Percentiles rank a stretch among this genome's conserved stretches.
These are phyloP conservation scores for Aurantiochytrium sp. DNA, from an alignment of 108 stramenopile genomes.

Conservation along the genomic window DNA sequence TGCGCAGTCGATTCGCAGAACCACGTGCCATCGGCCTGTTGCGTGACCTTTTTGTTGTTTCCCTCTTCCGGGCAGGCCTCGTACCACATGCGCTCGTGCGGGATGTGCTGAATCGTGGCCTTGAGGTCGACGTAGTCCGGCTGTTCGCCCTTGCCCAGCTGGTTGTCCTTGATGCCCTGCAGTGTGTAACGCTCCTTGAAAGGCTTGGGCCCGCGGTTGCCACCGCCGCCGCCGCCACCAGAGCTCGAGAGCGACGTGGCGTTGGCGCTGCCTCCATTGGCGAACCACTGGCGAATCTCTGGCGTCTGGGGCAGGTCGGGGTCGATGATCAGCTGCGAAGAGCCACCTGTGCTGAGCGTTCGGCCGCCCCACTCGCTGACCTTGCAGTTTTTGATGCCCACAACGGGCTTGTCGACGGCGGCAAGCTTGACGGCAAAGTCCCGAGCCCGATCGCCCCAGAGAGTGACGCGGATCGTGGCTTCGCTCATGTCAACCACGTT, in stretches of 20 bases:
- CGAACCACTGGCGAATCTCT: slow-evolving; percentile 31
- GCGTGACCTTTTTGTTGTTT: slow-evolving; percentile 21
- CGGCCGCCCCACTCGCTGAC: slow-evolving; percentile 48
- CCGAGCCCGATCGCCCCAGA: slow-evolving; percentile 45
- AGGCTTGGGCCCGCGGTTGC: not conserved
- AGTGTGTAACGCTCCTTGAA: slow-evolving; percentile 30
- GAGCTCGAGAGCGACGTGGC: slow-evolving; percentile 31
- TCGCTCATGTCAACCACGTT: slow-evolving; percentile 40
- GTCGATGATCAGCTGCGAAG: slow-evolving; percentile 22
- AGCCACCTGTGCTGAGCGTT: slow-evolving; percentile 31
- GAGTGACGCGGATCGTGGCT: slow-evolving; percentile 40
- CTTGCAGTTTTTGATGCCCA: slow-evolving; percentile 46
- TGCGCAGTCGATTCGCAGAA: not conserved
- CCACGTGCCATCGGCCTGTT: not conserved
- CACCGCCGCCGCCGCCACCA: slow-evolving; percentile 23
- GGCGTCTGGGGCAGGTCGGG: slow-evolving; percentile 36
- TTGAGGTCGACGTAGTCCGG: slow-evolving; percentile 44
- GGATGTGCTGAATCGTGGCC: slow-evolving; percentile 32
- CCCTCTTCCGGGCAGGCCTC: slow-evolving; percentile 38
- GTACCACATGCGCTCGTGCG: slow-evolving; percentile 51
- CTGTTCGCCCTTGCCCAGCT: slow-evolving; percentile 42
- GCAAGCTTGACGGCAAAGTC: not conserved
- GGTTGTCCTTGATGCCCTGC: slow-evolving; percentile 34
- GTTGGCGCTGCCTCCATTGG: slow-evolving; percentile 27
- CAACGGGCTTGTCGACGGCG: slow-evolving; percentile 31